Conservation (phyloP, 2,329 filamentous ascomycete species). For the Lachnellula arida region DNA sequence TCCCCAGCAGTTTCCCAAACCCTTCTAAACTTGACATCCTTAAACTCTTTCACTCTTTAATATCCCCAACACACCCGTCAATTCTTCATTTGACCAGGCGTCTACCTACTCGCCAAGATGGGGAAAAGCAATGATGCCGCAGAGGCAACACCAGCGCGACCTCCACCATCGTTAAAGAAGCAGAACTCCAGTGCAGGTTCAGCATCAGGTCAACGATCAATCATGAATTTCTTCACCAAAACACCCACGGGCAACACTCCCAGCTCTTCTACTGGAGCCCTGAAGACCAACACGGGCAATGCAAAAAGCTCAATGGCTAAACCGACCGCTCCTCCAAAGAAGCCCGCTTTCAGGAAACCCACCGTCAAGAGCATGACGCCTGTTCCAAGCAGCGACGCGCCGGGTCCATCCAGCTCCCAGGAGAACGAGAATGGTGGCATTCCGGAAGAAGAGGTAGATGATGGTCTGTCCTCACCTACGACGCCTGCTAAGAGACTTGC, state of each 20-base stretch:
- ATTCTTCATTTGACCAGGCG: neutral
- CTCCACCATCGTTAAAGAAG: constrained; percentile 28
- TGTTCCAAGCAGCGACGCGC: constrained; percentile 73
- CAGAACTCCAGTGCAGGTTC: constrained; percentile 30
- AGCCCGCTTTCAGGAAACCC: constrained; percentile 34
- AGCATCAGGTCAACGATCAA: constrained; percentile 62
- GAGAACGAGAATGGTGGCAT: constrained; percentile 50
- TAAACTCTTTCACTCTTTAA: neutral
- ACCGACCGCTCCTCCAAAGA: constrained; percentile 36
- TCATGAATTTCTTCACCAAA: constrained; percentile 75
- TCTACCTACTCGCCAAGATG: constrained; percentile 11
- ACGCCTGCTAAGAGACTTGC: constrained; percentile 39
- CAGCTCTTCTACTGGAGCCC: constrained; percentile 21
- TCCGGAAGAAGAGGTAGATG: constrained; percentile 45
- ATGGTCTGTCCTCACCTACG: constrained; percentile 41
- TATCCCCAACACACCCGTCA: neutral
- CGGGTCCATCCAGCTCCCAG: constrained; percentile 63
- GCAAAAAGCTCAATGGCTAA: constrained; percentile 32
- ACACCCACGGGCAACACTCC: constrained; percentile 41
- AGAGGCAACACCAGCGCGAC: constrained; percentile 23
- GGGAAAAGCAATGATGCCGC: constrained; percentile 16
- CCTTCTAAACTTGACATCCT: neutral
- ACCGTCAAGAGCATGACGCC: constrained; percentile 54
- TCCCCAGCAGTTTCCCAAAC: neutral
- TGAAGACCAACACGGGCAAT: constrained; percentile 32